These are phyloP conservation scores for Annulohypoxylon nitens DNA, from an alignment of 495 filamentous ascomycete species.

Conservation along the genomic window DNA sequence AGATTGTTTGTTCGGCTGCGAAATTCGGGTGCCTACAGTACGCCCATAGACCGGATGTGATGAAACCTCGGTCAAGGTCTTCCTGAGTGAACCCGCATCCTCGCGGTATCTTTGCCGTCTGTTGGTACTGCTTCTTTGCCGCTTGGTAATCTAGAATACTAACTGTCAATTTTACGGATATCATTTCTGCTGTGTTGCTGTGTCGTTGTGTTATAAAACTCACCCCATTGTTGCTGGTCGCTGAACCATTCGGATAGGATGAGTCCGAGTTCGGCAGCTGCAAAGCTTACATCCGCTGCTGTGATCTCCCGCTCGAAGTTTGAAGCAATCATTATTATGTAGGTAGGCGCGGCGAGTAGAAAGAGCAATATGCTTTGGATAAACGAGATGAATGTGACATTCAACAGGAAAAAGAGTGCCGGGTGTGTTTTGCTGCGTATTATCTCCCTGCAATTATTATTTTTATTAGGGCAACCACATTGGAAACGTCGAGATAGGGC, in stretches of 20 bases:
- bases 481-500: not conserved
- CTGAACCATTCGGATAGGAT: slow-evolving; percentile 83
- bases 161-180: slow-evolving; percentile 39
- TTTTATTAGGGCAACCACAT: slow-evolving; percentile 18
- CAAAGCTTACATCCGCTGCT: slow-evolving; percentile 75
- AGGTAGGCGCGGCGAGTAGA: slow-evolving; percentile 82
- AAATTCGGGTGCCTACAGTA: slow-evolving; percentile 95
- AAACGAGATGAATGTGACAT: slow-evolving; percentile 87
- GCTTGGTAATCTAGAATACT: slow-evolving; percentile 72
- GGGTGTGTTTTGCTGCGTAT: slow-evolving; percentile 57
- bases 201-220: slow-evolving; percentile 35
- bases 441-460: slow-evolving; percentile 56
- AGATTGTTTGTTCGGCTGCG: slow-evolving; percentile 90
- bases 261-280: slow-evolving; percentile 74
- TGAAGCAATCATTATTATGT: slow-evolving; percentile 75
- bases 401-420: slow-evolving; percentile 81
- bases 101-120: slow-evolving; percentile 75
- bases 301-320: slow-evolving; percentile 60
- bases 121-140: slow-evolving; percentile 81
- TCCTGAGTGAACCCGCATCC: slow-evolving; percentile 66
- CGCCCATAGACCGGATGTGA: slow-evolving; percentile 85
- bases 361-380: slow-evolving; percentile 86
- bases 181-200: not conserved
- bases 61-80: slow-evolving; percentile 93
- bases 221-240: slow-evolving; percentile 94